Conservation (phyloP, 139 green algal genomes). For the Deuterostichococcus epilithicus region DNA sequence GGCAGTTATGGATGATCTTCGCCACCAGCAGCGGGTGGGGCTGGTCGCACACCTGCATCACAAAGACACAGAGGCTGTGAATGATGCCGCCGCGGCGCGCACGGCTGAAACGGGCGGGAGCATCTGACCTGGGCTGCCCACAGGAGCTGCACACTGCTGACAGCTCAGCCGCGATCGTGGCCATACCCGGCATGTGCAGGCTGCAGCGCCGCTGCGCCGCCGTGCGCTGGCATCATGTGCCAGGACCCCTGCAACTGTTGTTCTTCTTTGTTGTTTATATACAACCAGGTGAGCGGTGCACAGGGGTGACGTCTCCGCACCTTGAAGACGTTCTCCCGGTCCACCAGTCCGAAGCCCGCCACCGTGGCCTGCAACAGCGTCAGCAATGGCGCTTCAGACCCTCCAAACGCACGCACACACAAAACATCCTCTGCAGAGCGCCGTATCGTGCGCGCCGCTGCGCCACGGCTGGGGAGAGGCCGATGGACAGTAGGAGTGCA, state of each 20-base stretch:
- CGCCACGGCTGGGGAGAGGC: neutral
- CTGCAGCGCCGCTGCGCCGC: no score
- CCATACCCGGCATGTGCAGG: no score
- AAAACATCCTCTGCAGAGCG: neutral
- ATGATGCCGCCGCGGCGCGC: no score
- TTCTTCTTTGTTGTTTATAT: no score
- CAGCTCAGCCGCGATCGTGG: no score
- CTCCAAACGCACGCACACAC: neutral
- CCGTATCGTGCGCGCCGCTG: neutral
- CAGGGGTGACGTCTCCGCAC: conserved; percentile 16
- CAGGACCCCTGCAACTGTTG: no score
- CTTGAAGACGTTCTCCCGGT: conserved; percentile 88
- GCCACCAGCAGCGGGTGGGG: conserved; percentile 88
- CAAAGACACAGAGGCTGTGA: no score
- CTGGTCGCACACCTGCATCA: conserved; percentile 90
- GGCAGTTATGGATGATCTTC: conserved; percentile 70
- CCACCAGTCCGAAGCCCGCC: conserved; percentile 89
- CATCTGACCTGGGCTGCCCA: no score
- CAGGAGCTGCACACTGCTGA: no score
- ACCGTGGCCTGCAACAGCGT: conserved; percentile 63
- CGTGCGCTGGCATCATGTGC: no score
- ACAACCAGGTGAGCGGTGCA: neutral
- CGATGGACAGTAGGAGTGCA: neutral
- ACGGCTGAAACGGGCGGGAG: no score
- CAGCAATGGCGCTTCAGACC: neutral